Percentiles rank a stretch among this genome's conserved stretches.
These are phyloP conservation scores for Auriscalpium microsporum DNA, from an alignment of 768 basidiomycete genomes.

Conservation along the genomic window DNA sequence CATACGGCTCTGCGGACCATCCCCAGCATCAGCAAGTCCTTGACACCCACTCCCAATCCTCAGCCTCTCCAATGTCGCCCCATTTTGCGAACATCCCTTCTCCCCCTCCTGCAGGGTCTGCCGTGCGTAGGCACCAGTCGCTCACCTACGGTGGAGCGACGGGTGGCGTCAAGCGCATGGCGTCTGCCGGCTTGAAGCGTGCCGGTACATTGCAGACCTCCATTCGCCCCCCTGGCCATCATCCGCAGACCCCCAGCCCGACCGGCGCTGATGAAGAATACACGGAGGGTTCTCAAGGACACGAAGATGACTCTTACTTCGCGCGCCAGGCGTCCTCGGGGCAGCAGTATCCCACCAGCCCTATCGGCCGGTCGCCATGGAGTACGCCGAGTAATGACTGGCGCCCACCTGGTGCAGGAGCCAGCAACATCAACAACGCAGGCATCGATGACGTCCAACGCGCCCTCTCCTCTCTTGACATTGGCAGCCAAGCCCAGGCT, in stretches of 20 bases:
- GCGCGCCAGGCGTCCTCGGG: slow-evolving; percentile 26
- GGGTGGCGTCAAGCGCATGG: slow-evolving; percentile 38
- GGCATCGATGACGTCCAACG: slow-evolving; percentile 71
- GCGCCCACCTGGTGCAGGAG: slow-evolving; percentile 34
- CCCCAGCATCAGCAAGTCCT: slow-evolving; percentile 38
- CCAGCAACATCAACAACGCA: slow-evolving; percentile 21
- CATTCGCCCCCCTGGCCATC: slow-evolving; percentile 28
- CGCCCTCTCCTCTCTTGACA: slow-evolving; percentile 62
- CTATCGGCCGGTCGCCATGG: slow-evolving; percentile 65
- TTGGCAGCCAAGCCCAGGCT: slow-evolving; percentile 31
- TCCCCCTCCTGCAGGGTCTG: slow-evolving; percentile 46
- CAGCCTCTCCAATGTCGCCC: slow-evolving; percentile 54
- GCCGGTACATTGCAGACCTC: slow-evolving; percentile 64
- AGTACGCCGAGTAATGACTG: slow-evolving; percentile 49
- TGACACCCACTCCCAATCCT: slow-evolving; percentile 40
- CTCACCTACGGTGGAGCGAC: slow-evolving; percentile 64
- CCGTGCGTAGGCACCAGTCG: slow-evolving; percentile 76
- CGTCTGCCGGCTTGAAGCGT: slow-evolving; percentile 51
- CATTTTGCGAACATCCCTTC: slow-evolving; percentile 56
- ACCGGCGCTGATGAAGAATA: slow-evolving; percentile 53
- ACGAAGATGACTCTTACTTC: slow-evolving; percentile 54
- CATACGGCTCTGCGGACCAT: slow-evolving; percentile 7
- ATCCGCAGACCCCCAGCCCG: slow-evolving; percentile 33
- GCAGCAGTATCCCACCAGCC: slow-evolving; percentile 41
- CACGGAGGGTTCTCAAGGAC: slow-evolving; percentile 42